These are phyloP conservation scores for Diatrype stigma DNA, from an alignment of 2,329 filamentous ascomycete genomes.

Conservation along the genomic window DNA sequence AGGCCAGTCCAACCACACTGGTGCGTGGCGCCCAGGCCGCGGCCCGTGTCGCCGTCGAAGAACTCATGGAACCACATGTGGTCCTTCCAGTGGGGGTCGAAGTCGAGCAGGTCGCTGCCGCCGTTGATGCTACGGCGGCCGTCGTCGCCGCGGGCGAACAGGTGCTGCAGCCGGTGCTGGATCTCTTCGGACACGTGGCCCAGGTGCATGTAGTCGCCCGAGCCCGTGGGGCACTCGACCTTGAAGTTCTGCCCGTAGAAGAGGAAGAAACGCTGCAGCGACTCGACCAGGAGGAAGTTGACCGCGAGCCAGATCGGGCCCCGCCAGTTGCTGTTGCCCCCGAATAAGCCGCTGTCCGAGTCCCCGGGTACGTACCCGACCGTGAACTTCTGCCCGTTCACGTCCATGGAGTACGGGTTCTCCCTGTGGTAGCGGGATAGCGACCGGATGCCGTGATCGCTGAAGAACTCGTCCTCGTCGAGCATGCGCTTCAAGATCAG, in stretches of 20 bases:
- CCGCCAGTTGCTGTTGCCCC: constrained; percentile 97
- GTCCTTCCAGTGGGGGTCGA: constrained; percentile 89
- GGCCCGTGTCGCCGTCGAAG: constrained; percentile 88
- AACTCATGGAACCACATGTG: constrained; percentile 96
- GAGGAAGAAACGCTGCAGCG: constrained; percentile 90
- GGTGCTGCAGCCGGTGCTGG: constrained; percentile 88
- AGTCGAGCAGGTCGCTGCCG: constrained; percentile 81
- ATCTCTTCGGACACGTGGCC: constrained; percentile 93
- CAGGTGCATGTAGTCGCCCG: constrained; percentile 91
- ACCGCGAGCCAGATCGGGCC: constrained; percentile 94
- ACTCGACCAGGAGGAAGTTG: constrained; percentile 92
- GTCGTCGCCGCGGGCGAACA: constrained; percentile 80
- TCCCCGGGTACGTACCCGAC: constrained; percentile 93
- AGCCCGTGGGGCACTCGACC: constrained; percentile 91
- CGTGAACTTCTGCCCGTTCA: constrained; percentile 84
- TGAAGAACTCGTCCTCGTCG: constrained; percentile 89
- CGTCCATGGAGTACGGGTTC: constrained; percentile 89
- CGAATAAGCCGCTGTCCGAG: constrained; percentile 90
- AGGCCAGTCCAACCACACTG: constrained; percentile 96
- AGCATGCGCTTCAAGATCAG: constrained; percentile 90
- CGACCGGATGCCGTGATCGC: constrained; percentile 84
- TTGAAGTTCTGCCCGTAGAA: constrained; percentile 88
- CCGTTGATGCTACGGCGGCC: constrained; percentile 86
- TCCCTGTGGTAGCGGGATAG: constrained; percentile 89
- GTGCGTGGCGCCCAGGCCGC: constrained; percentile 86